Conservation (phyloP, 176 grass and related monocot species). For the Cymbopogon citratus region DNA sequence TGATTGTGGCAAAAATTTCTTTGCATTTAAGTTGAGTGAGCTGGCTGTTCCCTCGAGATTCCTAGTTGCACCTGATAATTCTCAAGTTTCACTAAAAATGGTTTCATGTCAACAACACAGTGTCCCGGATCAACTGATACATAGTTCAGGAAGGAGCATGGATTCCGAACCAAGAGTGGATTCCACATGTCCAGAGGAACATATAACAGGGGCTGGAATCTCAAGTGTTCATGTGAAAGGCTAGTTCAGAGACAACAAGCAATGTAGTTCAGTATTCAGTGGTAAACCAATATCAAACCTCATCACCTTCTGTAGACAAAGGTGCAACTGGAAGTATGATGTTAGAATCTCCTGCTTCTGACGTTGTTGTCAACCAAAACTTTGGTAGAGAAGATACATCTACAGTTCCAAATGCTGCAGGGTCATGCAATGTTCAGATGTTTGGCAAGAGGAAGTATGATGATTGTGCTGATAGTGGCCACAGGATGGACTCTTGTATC, state of each 20-base stretch:
- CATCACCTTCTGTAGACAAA: background rate
- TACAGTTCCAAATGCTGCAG: background rate
- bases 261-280: slow-evolving; percentile 15
- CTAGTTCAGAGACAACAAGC: slow-evolving; percentile 30
- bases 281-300: background rate
- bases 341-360: background rate
- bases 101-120: slow-evolving; percentile 15
- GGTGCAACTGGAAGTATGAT: background rate
- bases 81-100: background rate
- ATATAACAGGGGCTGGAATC: background rate
- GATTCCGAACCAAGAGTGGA: background rate
- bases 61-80: slow-evolving; percentile 1
- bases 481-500: background rate
- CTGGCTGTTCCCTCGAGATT: slow-evolving; percentile 17
- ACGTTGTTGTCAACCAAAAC: background rate
- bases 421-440: slow-evolving; percentile 2
- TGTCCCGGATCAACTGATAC: background rate
- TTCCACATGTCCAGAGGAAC: background rate
- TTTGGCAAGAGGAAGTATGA: slow-evolving; percentile 23
- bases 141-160: background rate
- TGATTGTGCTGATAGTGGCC: background rate
- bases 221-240: background rate
- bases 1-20: slow-evolving; percentile 20
- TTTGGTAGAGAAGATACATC: background rate
- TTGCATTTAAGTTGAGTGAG: slow-evolving; percentile 32